phyloP scores from a whole-genome alignment of 2,329 filamentous ascomycete species.

The Fusarium chlamydosporum region DNA sequence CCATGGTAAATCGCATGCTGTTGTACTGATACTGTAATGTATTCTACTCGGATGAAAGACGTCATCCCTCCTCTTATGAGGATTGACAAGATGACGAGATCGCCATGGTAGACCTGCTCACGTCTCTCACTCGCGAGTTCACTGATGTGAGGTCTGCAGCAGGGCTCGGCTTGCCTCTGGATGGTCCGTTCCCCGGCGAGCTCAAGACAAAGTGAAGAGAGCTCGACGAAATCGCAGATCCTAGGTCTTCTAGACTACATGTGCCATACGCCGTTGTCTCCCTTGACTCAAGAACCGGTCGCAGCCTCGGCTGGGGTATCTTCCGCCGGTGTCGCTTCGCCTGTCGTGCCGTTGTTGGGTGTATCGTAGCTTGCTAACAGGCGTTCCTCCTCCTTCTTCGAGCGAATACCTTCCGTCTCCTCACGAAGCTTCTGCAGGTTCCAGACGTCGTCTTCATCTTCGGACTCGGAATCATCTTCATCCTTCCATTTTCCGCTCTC shows the following conservation, averaged over 20 bases:
- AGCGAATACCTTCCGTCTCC: conserved; percentile 84
- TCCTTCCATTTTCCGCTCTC: conserved; percentile 94
- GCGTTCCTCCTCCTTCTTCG: conserved; percentile 83
- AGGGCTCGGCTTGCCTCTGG: conserved; percentile 53
- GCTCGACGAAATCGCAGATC: conserved; percentile 48
- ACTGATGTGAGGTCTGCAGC: conserved; percentile 45
- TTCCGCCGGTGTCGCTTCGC: conserved; percentile 36
- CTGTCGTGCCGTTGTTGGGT: conserved; percentile 25
- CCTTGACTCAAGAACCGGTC: conserved; percentile 47
- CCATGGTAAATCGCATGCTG: conserved; percentile 33
- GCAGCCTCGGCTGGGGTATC: conserved; percentile 41
- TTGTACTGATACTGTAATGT: conserved; percentile 44
- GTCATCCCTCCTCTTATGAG: conserved; percentile 48
- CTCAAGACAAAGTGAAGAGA: conserved; percentile 36
- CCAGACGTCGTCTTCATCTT: conserved; percentile 73
- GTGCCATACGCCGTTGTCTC: conserved; percentile 30
- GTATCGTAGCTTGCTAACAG: conserved; percentile 56
- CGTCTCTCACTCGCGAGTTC: conserved; percentile 42
- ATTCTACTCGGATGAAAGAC: conserved; percentile 50
- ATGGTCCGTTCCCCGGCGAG: conserved; percentile 47
- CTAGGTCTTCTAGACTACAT: conserved; percentile 45
- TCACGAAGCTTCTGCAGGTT: conserved; percentile 85
- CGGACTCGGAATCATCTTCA: conserved; percentile 72
- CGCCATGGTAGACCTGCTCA: conserved; percentile 50
- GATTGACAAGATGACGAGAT: conserved; percentile 48